Base-by-base conservation (phyloP, 164 flowering plant species). In the Nelumbo lutea region DNA sequence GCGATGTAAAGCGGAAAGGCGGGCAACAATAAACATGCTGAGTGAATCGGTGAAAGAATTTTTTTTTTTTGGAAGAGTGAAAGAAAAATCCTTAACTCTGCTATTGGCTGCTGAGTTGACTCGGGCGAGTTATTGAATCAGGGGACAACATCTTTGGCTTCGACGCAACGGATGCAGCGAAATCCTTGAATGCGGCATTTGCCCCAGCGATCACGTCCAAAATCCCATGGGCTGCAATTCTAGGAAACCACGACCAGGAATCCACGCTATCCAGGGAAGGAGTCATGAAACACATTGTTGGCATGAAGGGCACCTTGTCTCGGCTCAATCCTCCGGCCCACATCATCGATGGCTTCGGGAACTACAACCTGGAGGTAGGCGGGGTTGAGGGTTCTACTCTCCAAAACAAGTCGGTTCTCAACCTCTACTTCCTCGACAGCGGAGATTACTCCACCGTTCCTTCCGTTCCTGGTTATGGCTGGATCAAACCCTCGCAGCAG, bases 241-340 rank as follows among this genome's bases (percentile, higher is more conserved):
- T 92, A 15, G 99, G 99, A 38, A 95, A 95, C 84, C 99, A 95
- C 66, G 99, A 95, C 67, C 97, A 90, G 72, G 93, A 95, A 78
- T 82, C 88, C 3, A 74, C 91, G 0, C 77, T 92, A 40, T 83
- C 92, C 1, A 84, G 98, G 79, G 85, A 82, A 78, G 91, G 80
- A 2, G 90, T 95, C 59, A 95, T 95, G 99, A 88, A 82, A 65
- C 86, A 95, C 72, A 77, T 95, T 1, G 87, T 78, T 10, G 76
- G 80, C 10, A 73, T 95, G 88, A 78, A 84, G 63, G 62, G 80
- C 61, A 87, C 99, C 1, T 52, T 95, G 64, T 80, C 99, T 42
- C 78, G 64, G 68, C 48, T 88, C 14, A 91, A 90, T 67, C 96
- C 97, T 62, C 47, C 65, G 14, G 76, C 58, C 10, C 72, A 83